phyloP scores from a whole-genome alignment of 768 basidiomycete genomes.

The Wakefieldia striispora region DNA sequence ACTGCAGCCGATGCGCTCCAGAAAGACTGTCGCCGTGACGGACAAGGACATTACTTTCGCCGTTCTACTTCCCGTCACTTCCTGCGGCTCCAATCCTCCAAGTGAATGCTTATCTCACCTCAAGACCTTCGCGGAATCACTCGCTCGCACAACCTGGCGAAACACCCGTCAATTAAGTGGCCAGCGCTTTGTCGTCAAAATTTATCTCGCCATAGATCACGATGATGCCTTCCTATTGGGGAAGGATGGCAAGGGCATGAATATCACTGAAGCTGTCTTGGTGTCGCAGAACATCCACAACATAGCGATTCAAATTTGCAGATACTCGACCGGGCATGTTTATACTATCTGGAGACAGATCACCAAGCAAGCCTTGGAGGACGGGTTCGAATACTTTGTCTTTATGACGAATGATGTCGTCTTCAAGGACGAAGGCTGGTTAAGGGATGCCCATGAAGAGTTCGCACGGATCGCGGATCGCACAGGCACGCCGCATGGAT shows the following conservation, averaged over 20 bases:
- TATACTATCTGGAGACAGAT: constrained; percentile 54
- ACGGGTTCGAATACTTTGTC: constrained; percentile 48
- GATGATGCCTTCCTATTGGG: constrained; percentile 43
- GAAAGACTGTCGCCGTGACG: constrained; percentile 40
- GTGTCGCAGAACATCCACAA: constrained; percentile 36
- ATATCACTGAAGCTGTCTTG: constrained; percentile 39
- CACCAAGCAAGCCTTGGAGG: constrained; percentile 46
- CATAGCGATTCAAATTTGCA: constrained; percentile 35
- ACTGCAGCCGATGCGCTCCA: constrained; percentile 30
- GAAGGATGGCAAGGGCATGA: constrained; percentile 12
- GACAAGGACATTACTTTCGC: constrained; percentile 41
- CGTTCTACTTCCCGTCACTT: constrained; percentile 58
- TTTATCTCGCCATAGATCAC: constrained; percentile 55
- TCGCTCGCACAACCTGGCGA: constrained; percentile 45
- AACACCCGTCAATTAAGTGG: constrained; percentile 36
- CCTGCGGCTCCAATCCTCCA: constrained; percentile 38
- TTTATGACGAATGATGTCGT: constrained; percentile 55
- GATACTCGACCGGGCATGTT: constrained; percentile 44
- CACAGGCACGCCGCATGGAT: constrained; percentile 39
- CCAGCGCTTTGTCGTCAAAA: constrained; percentile 34
- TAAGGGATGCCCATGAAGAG: constrained; percentile 37
- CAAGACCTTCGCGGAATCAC: constrained; percentile 40
- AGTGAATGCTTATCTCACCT: constrained; percentile 44
- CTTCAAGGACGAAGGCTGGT: constrained; percentile 52
- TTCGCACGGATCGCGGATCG: constrained; percentile 36